Base-by-base conservation (phyloP, 2,329 filamentous ascomycete genomes). In the Amauroascus niger region DNA sequence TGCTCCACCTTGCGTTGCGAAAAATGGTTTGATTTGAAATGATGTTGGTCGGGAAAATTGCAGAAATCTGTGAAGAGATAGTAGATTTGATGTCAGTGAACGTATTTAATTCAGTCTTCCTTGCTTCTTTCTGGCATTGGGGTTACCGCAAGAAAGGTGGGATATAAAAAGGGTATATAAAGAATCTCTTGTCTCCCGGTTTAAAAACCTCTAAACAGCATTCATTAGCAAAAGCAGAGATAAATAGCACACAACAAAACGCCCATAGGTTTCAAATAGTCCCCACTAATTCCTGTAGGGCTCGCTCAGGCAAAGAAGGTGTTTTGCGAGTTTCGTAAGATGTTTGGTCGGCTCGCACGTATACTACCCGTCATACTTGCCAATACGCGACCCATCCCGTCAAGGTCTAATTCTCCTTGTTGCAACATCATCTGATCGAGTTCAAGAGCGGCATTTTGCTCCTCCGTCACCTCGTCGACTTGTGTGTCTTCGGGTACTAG, bases 331-430 rank as follows among this genome's bases (percentile, higher is more conserved):
- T 68, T 71, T 43, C 63, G 64, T 54, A 68, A 63, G 30, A 63
- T 61, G 14, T 53, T 57, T 33, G 67, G 60, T 40, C 61, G 64
- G 32, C 58, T 46, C 8, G 4, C n/a, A 35, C 28, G 16, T n/a
- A 20, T 60, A 9, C 60, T 62, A 30, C 57, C 62, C 1, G 65
- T 63, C 71, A 76, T 76, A 39, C 67, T 67, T 26, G 66, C 71
- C 35, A 76, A 60, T 3, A 76, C 61, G 18, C 72, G 67, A 53
- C 72, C 72, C 72, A 76, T 75, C 45, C 72, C 73, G 40, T 74
- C 68, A 14, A 76, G 65, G 54, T 74, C 73, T 14, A 76, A 65
- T 51, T 74, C 70, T 41, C 72, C 73, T 44, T 64, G 64, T 43
- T 60, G 67, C 11, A 75, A 65, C 60, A 69, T 68, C 28, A 67